These are phyloP conservation scores for Aspergillus panamensis DNA, from an alignment of 495 filamentous ascomycete genomes.

Conservation along the genomic window DNA sequence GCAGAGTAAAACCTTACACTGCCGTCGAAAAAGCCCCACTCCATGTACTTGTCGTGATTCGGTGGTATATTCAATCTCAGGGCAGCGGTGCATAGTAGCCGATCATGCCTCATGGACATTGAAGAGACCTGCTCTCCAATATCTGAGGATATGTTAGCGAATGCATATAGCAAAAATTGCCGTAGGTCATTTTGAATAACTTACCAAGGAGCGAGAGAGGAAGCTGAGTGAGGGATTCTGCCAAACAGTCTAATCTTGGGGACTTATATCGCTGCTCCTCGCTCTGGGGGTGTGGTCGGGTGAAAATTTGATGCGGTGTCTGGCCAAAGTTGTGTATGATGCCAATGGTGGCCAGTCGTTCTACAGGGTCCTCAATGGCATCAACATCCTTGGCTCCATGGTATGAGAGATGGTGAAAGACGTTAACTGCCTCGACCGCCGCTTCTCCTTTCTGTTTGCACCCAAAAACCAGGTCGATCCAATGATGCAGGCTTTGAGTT, in stretches of 20 bases:
- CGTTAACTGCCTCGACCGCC: constrained; percentile 85
- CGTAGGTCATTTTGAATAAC: neutral
- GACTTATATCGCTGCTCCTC: constrained; percentile 61
- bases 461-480: constrained; percentile 96
- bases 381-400: constrained; percentile 91
- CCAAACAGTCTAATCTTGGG: constrained; percentile 71
- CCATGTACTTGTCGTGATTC: constrained; percentile 81
- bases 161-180: neutral
- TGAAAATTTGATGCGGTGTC: constrained; percentile 92
- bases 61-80: constrained; percentile 86
- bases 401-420: constrained; percentile 94
- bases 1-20: constrained; percentile 84
- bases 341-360: constrained; percentile 80
- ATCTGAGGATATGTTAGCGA: constrained; percentile 44
- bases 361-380: constrained; percentile 80
- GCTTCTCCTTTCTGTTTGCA: constrained; percentile 93
- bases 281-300: constrained; percentile 66
- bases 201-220: constrained; percentile 72
- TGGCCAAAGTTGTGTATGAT: constrained; percentile 99
- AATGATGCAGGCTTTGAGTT: constrained; percentile 82
- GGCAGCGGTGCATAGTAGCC: constrained; percentile 76
- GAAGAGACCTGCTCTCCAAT: constrained; percentile 75
- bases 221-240: constrained; percentile 71
- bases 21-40: constrained; percentile 95
- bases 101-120: constrained; percentile 80